Percentiles rank a stretch among this genome's conserved stretches.
Conservation (phyloP, 805 yeast genomes). For the Cyberlindnera xishuangbannaensis region DNA sequence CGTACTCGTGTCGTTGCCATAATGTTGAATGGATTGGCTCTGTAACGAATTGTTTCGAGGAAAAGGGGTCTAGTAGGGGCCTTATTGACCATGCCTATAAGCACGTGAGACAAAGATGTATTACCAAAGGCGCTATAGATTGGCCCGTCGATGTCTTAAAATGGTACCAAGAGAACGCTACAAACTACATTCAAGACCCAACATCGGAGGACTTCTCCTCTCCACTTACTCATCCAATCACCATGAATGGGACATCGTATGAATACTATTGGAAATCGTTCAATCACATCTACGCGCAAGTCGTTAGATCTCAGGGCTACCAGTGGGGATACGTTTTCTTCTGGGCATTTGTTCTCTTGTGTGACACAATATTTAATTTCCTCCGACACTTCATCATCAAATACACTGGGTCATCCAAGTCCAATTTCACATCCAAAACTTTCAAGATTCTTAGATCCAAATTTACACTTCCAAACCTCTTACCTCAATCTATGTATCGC, state of each 20-base stretch:
- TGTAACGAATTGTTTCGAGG: constrained; percentile 36
- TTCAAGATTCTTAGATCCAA: constrained; percentile 20
- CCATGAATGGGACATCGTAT: constrained; percentile 28
- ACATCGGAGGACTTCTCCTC: constrained; percentile 19
- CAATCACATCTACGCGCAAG: constrained; percentile 32
- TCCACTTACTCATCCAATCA: constrained; percentile 29
- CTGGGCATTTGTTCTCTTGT: constrained; percentile 32
- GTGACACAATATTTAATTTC: constrained; percentile 29
- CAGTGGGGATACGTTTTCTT: constrained; percentile 43
- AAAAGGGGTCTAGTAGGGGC: constrained; percentile 25
- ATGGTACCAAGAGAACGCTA: constrained; percentile 31
- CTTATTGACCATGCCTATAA: constrained; percentile 33
- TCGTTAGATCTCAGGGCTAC: constrained; percentile 34
- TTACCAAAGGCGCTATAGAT: constrained; percentile 28
- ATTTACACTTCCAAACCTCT: constrained; percentile 26
- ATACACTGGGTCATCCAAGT: constrained; percentile 19
- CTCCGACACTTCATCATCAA: constrained; percentile 23
- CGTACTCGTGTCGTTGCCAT: constrained; percentile 36
- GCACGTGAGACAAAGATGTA: constrained; percentile 34
- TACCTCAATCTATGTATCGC: constrained; percentile 19
- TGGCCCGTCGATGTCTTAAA: constrained; percentile 31
- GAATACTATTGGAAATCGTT: constrained; percentile 30
- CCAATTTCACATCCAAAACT: constrained; percentile 11
- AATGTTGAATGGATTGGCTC: constrained; percentile 41
- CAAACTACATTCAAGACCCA: constrained; percentile 29